Conservation (phyloP, 805 yeast species). For the Jamesozyma hellenica region DNA sequence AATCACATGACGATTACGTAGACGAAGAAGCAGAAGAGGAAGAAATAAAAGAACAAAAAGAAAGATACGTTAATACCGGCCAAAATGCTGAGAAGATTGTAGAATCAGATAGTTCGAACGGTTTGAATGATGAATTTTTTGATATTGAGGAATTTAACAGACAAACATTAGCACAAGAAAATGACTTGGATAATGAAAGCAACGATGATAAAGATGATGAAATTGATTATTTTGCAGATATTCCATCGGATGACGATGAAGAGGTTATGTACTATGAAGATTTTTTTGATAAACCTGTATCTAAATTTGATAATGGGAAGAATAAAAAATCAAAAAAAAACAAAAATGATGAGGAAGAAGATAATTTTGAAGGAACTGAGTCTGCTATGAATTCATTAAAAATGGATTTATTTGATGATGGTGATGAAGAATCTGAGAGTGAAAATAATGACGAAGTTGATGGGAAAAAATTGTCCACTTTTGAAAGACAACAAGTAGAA, state of each 20-base stretch:
- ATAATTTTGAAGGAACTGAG: slow-evolving; percentile 53
- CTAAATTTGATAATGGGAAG: slow-evolving; percentile 4
- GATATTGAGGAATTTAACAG: slow-evolving; percentile 75
- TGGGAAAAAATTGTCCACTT: slow-evolving; percentile 45
- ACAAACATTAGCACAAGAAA: slow-evolving; percentile 58
- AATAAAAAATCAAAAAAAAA: slow-evolving; percentile 8
- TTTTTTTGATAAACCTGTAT: slow-evolving; percentile 42
- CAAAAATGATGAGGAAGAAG: slow-evolving; percentile 28
- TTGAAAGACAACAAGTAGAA: slow-evolving; percentile 71
- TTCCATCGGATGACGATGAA: slow-evolving; percentile 43
- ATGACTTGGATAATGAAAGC: slow-evolving; percentile 34
- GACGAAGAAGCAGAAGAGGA: slow-evolving; percentile 18
- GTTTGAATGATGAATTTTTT: slow-evolving; percentile 76
- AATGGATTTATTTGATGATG: slow-evolving; percentile 44
- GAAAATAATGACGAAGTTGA: slow-evolving; percentile 20
- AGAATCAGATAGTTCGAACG: slow-evolving; percentile 39
- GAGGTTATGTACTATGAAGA: slow-evolving; percentile 55
- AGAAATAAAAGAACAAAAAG: slow-evolving; percentile 24
- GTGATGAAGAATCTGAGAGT: slow-evolving; percentile 20
- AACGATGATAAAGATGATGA: slow-evolving; percentile 41
- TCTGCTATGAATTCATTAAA: slow-evolving; percentile 51
- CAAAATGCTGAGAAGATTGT: slow-evolving; percentile 23
- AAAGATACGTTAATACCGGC: slow-evolving; percentile 23
- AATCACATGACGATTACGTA: slow-evolving; percentile 19
- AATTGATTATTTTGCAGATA: slow-evolving; percentile 41